These are phyloP conservation scores for Ogataea haglerorum DNA, from an alignment of 805 yeast genomes.

Conservation along the genomic window DNA sequence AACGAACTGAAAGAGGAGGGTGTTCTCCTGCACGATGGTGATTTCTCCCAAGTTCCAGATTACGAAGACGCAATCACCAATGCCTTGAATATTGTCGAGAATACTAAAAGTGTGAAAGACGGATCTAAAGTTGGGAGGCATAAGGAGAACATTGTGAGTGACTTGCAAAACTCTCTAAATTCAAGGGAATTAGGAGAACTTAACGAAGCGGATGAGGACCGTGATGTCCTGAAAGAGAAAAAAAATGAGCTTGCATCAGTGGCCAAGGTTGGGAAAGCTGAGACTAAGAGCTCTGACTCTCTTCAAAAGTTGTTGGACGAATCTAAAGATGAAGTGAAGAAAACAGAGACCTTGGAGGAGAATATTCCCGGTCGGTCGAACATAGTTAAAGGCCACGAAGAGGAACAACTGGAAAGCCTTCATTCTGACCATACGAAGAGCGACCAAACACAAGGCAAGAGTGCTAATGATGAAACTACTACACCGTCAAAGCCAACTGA, in stretches of 20 bases:
- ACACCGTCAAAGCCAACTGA: no score
- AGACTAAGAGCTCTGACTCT: no score
- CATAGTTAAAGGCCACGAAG: background rate
- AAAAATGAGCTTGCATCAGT: background rate
- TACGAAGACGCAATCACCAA: constrained; percentile 48
- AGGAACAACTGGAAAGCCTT: no score
- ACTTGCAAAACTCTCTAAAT: constrained; percentile 17
- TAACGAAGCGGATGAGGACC: constrained; percentile 23
- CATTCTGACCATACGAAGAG: no score
- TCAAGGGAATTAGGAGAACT: constrained; percentile 13
- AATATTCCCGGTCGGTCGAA: background rate
- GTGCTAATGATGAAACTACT: no score
- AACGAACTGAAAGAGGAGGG: constrained; percentile 53
- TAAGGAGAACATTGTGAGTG: constrained; percentile 19
- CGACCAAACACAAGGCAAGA: no score
- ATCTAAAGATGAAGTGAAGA: background rate
- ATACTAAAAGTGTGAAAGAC: constrained; percentile 20
- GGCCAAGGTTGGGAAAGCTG: constrained; percentile 2
- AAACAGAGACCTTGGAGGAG: background rate
- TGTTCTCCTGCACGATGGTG: constrained; percentile 50
- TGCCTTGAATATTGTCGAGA: constrained; percentile 38
- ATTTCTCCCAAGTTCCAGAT: constrained; percentile 43
- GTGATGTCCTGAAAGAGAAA: constrained; percentile 13
- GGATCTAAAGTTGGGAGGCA: constrained; percentile 16
- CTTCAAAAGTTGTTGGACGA: no score